These are phyloP conservation scores for Penicillium brasilianum DNA, from an alignment of 2,329 filamentous ascomycete species.

Conservation along the genomic window DNA sequence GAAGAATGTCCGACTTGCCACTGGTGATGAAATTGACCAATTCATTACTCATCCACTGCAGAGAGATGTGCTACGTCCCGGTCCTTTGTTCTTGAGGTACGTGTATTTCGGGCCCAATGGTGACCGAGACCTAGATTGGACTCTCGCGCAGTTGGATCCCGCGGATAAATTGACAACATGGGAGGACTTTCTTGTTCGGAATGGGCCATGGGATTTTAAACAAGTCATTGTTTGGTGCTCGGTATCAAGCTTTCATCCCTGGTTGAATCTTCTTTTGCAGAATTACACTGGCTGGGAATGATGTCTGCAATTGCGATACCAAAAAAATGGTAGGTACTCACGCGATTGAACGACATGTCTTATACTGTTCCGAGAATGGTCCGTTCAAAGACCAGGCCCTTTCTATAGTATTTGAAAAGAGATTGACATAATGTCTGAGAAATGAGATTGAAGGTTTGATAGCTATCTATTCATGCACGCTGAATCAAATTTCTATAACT, in stretches of 20 bases:
- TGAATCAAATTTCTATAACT: conserved; percentile 12
- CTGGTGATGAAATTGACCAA: not conserved
- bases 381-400: too few species aligned
- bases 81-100: not conserved
- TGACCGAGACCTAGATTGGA: not conserved
- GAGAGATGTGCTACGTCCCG: not conserved
- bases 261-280: too few species aligned
- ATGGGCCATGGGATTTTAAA: not conserved
- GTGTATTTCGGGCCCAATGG: not conserved
- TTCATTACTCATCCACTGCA: not conserved
- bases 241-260: not conserved
- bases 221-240: not conserved
- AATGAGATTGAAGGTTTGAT: not conserved
- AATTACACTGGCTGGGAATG: too few species aligned
- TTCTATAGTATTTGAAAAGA: too few species aligned
- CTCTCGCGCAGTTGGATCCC: not conserved
- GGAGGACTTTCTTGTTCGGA: not conserved
- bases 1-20: not conserved
- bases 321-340: too few species aligned
- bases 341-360: too few species aligned
- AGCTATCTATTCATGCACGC: not conserved
- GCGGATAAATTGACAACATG: not conserved
- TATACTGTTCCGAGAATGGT: too few species aligned
- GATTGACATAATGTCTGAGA: not conserved
- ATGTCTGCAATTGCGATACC: too few species aligned